A percentile compares a stretch with the other conserved stretches of the same genome.
These are phyloP conservation scores for Staphylotrichum tortipilum DNA, from an alignment of 495 filamentous ascomycete genomes.

Conservation along the genomic window DNA sequence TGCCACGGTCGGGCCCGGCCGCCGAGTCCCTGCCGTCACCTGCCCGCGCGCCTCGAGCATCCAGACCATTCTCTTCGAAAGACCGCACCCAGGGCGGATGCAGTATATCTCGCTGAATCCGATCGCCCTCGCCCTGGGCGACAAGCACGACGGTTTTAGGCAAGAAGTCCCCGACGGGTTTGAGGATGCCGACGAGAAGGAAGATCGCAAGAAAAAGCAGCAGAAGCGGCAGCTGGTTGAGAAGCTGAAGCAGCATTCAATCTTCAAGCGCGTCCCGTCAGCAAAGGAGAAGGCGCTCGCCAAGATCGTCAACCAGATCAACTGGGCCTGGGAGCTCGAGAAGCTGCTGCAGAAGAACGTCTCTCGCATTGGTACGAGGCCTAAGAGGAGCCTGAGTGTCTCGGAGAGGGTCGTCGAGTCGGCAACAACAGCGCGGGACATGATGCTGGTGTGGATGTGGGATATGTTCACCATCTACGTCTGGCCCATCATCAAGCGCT, in stretches of 20 bases:
- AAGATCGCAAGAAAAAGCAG: slow-evolving; percentile 42
- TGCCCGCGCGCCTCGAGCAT: slow-evolving; percentile 61
- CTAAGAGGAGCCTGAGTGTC: slow-evolving; percentile 80
- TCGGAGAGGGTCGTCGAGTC: slow-evolving; percentile 93
- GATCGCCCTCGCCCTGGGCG: slow-evolving; percentile 78
- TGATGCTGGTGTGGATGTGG: slow-evolving; percentile 58
- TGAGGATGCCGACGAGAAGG: slow-evolving; percentile 57
- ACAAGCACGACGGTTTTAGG: slow-evolving; percentile 47
- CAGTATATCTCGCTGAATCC: slow-evolving; percentile 91
- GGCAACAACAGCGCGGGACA: slow-evolving; percentile 73
- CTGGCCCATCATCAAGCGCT: slow-evolving; percentile 62
- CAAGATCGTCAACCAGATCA: slow-evolving; percentile 86
- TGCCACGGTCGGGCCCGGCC: slow-evolving; percentile 49
- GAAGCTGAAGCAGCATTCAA: slow-evolving; percentile 81
- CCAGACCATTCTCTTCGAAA: slow-evolving; percentile 82
- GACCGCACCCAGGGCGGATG: slow-evolving; percentile 81
- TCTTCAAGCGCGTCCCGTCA: slow-evolving; percentile 64
- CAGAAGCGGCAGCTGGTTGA: slow-evolving; percentile 61
- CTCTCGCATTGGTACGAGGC: slow-evolving; percentile 66
- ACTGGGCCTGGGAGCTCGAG: slow-evolving; percentile 86
- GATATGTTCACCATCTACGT: slow-evolving; percentile 67
- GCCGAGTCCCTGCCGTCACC: slow-evolving; percentile 58
- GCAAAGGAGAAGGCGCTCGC: slow-evolving; percentile 74
- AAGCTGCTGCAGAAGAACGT: slow-evolving; percentile 80
- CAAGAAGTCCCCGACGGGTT: slow-evolving; percentile 35